Base-by-base conservation (phyloP, 306 rosid species). In the Canavalia gladiata region DNA sequence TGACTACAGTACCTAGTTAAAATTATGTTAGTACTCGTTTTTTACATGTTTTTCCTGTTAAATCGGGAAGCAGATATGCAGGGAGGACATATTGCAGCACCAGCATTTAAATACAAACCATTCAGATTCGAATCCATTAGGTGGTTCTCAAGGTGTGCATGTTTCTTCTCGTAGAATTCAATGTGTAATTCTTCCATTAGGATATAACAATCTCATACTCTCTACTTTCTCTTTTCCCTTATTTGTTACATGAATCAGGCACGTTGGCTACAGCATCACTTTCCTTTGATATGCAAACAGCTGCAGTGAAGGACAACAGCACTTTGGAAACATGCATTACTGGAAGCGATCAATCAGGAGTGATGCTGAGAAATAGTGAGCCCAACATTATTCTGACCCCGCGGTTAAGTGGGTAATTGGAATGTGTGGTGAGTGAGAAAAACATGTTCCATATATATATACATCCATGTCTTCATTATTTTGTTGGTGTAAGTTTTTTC, bases 311-410 rank as follows among this genome's bases (percentile, higher is more conserved):
- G 69, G 70, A 77, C 39, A 75, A 41, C 45, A 47, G 4, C 41
- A 37, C 41, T 37, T 37, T 37, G 41, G 41, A 37, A 37, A 37
- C 41, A 37, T 37, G 49, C 41, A 69, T 68, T 60, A 43, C 12
- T 0, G 84, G 79, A 81, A 84, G 90, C 69, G 89, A 85, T 49
- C 54, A 66, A 30, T 46, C 76, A 62, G 88, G 30, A 7, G n/a
- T 46, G 64, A 65, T 79, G 28, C 56, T 76, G 57, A 82, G 77
- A 54, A 54, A 77, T 7, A 76, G 68, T 11, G 83, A 85, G 55
- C 84, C 82, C 46, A 81, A 81, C 51, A 76, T 55, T 65, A 31
- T 73, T 55, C 72, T 39, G 60, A 31, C 84, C 5, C 75, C 25
- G 25, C 25, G 25, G 0, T 18, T 18, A 18, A 18, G 25, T 84